phyloP scores from a whole-genome alignment of 768 basidiomycete species.

The Mycena belliarum region DNA sequence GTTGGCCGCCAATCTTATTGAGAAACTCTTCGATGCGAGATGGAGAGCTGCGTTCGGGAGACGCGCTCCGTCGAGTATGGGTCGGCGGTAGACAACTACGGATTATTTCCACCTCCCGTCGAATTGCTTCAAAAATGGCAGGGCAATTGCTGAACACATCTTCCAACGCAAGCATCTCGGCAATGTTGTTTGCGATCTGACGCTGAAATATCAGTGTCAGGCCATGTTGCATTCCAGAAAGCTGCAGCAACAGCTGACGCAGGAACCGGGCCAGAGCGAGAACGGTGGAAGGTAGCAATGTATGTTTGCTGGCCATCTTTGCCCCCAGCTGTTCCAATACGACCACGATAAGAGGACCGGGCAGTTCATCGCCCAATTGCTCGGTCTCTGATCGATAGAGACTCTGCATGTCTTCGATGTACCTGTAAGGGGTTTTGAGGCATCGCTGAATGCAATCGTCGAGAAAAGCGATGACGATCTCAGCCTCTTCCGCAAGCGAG shows the following conservation, averaged over 20 bases:
- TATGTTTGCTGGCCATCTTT: constrained; percentile 56
- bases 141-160: constrained; percentile 36
- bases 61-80: not conserved
- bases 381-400: constrained; percentile 25
- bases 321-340: constrained; percentile 76
- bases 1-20: constrained; percentile 40
- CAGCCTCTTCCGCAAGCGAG: constrained; percentile 54
- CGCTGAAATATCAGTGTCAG: constrained; percentile 41
- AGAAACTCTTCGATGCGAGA: constrained; percentile 44
- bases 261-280: constrained; percentile 65
- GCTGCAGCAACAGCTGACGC: constrained; percentile 59
- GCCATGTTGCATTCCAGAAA: constrained; percentile 57
- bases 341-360: constrained; percentile 80
- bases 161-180: constrained; percentile 30
- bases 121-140: constrained; percentile 39
- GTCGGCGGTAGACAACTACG: constrained; percentile 30
- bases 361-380: constrained; percentile 35
- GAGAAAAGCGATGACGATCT: constrained; percentile 63
- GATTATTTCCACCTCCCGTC: constrained; percentile 47
- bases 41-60: not conserved
- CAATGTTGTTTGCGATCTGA: constrained; percentile 37
- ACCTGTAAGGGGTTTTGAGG: constrained; percentile 80
- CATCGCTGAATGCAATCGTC: constrained; percentile 88
- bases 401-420: constrained; percentile 69
- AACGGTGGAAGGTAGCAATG: constrained; percentile 61